Conservation (phyloP, 2,329 filamentous ascomycete genomes). For the Macroventuria anomochaeta region DNA sequence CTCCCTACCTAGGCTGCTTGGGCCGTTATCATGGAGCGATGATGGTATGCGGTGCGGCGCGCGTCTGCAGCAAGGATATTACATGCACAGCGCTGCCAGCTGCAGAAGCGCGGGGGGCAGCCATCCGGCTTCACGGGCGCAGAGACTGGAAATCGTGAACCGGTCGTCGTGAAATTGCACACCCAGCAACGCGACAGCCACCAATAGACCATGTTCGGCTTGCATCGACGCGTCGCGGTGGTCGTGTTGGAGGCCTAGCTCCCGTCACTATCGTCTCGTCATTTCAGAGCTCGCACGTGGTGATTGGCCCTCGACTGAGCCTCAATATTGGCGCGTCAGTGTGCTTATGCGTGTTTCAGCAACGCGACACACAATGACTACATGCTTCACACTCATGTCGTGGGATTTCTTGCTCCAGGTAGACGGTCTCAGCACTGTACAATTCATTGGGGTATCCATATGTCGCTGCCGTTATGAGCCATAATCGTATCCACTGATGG, state of each 20-base stretch:
- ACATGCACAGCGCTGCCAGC: conserved; percentile 1
- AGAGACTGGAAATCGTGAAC: background rate
- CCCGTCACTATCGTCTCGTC: conserved; percentile 22
- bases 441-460: conserved; percentile 35
- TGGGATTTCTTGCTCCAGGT: background rate
- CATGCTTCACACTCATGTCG: background rate
- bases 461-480: conserved; percentile 31
- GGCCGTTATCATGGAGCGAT: conserved; percentile 27
- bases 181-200: background rate
- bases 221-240: conserved; percentile 14
- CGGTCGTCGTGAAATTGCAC: background rate
- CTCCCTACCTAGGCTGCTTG: conserved; percentile 5
- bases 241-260: conserved; percentile 11
- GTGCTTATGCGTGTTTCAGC: background rate
- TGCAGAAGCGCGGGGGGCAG: conserved; percentile 4
- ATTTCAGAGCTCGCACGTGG: background rate
- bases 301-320: conserved; percentile 21
- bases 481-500: conserved; percentile 24
- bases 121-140: background rate
- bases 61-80: conserved; percentile 26
- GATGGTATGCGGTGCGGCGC: conserved; percentile 23
- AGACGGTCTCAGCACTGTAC: conserved; percentile 12
- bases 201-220: background rate
- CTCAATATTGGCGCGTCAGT: conserved; percentile 6
- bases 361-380: background rate